Evolutionary conservation across 495 filamentous ascomycete species (phyloP), one percentile per base, ranked within the genome.

Genomic region (Lasiosphaeriaceae sp.): DNA sequence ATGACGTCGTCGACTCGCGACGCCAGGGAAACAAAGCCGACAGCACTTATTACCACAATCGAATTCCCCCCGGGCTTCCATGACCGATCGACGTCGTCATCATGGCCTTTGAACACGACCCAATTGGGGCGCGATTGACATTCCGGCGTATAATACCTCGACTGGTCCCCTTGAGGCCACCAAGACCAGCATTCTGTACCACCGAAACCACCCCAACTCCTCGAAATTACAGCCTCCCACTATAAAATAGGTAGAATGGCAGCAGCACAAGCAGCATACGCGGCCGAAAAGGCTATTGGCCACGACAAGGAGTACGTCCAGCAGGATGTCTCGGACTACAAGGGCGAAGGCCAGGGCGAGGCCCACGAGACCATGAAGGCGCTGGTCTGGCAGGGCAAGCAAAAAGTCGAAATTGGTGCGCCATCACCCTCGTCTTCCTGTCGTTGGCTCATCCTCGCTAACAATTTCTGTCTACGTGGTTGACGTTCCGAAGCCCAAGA

Each of bases 381-480:
- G 0, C 70, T 91, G 11, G 77, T 73, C 17, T 90, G 87, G 87
- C 80, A 83, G 72, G 87, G 86, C 29, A 88, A 89, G 70, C 83
- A 88, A 52, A 76, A 73, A 24, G 86, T 90, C 3, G 53, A 82
- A 58, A 70, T 89, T 35, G 64, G 79, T 77, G 60, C 54, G 68
- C 71, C 12, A 14, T 52, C 55, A 11, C 24, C 11, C 16, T 39
- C 4, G n/a, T 19, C 26, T 34, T 47, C 41, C 47, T 19, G 14
- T 54, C 17, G n/a, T n/a, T 44, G 17, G 1, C 22, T 2, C 22
- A 12, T 9, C 7, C 11, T n/a, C 9, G 31, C 29, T n/a, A 19
- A 52, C 49, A 50, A 35, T 3, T 8, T 12, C 50, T 22, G 31
- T 14, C 17, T 23, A n/a, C 17, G n/a, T 14, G 7, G 82, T 85